phyloP scores from a whole-genome alignment of 345 rosid genomes.

The Stellera chamaejasme region DNA sequence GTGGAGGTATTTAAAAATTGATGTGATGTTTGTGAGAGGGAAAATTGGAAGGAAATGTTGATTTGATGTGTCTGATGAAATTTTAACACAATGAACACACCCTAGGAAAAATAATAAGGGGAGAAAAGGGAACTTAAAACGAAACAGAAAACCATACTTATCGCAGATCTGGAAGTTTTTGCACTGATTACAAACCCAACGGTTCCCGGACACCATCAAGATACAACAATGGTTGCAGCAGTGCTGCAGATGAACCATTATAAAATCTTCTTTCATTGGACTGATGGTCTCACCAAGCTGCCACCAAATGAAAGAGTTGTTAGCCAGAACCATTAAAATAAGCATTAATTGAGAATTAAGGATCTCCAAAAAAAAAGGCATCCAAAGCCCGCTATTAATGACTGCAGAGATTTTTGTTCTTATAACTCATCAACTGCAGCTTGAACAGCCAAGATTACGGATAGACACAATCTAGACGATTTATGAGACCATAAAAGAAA shows the following conservation, averaged over 20 bases:
- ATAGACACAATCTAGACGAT: too few species aligned
- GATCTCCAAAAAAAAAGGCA: constrained; percentile 2
- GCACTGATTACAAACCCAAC: constrained; percentile 93
- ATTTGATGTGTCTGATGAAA: too few species aligned
- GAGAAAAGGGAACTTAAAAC: too few species aligned
- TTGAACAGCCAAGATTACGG: too few species aligned
- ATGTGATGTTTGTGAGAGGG: too few species aligned
- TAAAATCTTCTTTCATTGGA: constrained; percentile 99
- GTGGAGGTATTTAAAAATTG: too few species aligned
- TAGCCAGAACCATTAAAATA: constrained; percentile 6
- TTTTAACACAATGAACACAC: too few species aligned
- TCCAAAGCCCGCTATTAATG: background rate
- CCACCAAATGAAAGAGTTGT: constrained; percentile 13
- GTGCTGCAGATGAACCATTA: constrained; percentile 98
- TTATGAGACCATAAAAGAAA: background rate
- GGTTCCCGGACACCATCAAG: constrained; percentile 84
- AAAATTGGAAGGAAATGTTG: too few species aligned
- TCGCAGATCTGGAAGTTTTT: constrained; percentile 90
- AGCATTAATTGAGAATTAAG: constrained; percentile 3
- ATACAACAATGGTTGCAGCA: constrained; percentile 83
- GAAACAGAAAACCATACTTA: constrained; percentile 36
- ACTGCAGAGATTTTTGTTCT: background rate
- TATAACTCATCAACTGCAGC: too few species aligned
- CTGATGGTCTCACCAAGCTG: constrained; percentile 98
- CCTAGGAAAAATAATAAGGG: too few species aligned